Base-by-base conservation (phyloP, 2,329 filamentous ascomycete genomes). In the Beauveria sp. region DNA sequence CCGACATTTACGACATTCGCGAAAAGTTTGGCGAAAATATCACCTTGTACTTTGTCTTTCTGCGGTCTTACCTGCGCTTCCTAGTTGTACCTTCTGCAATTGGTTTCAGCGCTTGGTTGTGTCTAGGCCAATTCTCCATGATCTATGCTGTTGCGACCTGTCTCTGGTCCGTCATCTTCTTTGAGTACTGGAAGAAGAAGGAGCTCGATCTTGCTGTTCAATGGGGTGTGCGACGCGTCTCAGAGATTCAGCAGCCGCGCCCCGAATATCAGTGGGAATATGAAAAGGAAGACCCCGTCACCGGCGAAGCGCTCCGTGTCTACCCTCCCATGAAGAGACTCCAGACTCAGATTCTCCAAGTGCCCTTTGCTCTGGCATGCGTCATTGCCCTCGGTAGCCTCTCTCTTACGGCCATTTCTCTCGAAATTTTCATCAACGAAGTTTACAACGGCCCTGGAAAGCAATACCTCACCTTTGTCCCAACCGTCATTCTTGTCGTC, bases 111-210 rank as follows among this genome's bases (percentile, higher is more conserved):
- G 84, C 88, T 14, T 97, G 91, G 90, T 73, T 92, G 34, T 77
- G 96, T n/a, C 79, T 96, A 0, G 91, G 91, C 9, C 84, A 88
- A 61, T 97, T 92, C 75, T 96, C 92, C 2, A 84, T 86, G 61
- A 74, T 92, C 55, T 97, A 96, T 68, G 90, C 89, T 16, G 73
- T 92, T 1, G 80, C 88, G 50, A 92, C 88, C 70, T 88, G 86
- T 40, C 76, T 96, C n/a, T 96, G 92, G 91, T 88, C 88, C 61
- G 86, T 94, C 3, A 78, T 93, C 53, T 97, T 97, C 70, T 89
- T 96, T 61, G 93, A 97, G 71, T 96, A 90, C 74, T 97, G 93
- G 93, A 96, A 96, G 77, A 89, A 93, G 68, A 91, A 96, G 72
- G 91, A 97, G 73, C 80, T 87, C 1, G 92, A 97, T 70, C 79